Base-by-base conservation (phyloP, 23 red algal genomes). In the Pyropia yezoensis region DNA sequence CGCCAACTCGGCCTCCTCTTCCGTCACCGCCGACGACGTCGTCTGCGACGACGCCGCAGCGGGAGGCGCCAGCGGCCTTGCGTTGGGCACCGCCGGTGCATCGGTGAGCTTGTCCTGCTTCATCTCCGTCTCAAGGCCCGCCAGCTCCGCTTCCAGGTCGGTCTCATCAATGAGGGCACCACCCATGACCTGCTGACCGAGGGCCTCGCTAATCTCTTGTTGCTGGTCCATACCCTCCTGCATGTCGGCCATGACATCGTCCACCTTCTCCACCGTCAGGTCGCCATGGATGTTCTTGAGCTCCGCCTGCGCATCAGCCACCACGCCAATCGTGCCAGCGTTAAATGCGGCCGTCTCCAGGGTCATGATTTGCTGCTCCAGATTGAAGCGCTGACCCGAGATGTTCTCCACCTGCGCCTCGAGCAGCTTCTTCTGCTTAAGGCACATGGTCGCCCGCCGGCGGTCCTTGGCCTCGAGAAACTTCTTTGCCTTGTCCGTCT, bases 171-270 rank as follows among this genome's bases (percentile, higher is more conserved):
- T 18, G 27, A 53, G 54, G 14, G 64, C 23, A 27, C 54, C 54
- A 8, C 64, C 64, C 20, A 52, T 16, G 24, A 67, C 23, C 21
- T 49, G 64, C 54, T 67, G 64, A 9, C 49, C 64, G 49, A 67
- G 54, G 54, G 64, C 64, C 14, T 67, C 64, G 14, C 49, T 53
- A 27, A 67, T 22, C 64, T 53, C 54, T 26, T 67, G 50, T 21
- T 49, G 54, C 28, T 67, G 49, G 25, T 67, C 64, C 23, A 67
- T 29, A 15, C 50, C 49, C 28, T 67, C 64, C 28, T 67, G 64
- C 14, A 52, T 67, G 28, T 67, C 64, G 1, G 64, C 64, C 64
- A 67, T 67, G 54, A 67, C 64, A 52, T 67, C 64, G 27, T 67
- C 64, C 20, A 67, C 64, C 21, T 67, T 52, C 23, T 67, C 64